These are phyloP conservation scores for Melanomma pulvis-pyrius DNA, from an alignment of 495 filamentous ascomycete genomes.

Conservation along the genomic window DNA sequence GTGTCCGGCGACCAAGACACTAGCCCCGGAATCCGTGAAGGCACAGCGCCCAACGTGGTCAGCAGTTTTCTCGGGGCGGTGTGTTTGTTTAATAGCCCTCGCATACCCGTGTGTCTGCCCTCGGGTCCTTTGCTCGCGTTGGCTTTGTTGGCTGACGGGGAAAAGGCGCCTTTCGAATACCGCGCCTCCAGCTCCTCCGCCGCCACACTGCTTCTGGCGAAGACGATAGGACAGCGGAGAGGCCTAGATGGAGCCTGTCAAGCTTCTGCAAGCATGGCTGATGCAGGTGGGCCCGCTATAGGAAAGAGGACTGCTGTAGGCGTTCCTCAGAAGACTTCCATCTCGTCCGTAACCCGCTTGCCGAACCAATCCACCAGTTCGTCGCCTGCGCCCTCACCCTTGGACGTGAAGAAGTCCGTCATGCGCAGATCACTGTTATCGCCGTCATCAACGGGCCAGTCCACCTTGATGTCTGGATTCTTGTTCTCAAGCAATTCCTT, in stretches of 20 bases:
- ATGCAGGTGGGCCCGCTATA: background rate
- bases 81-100: background rate
- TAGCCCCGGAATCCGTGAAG: background rate
- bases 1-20: conserved; percentile 22
- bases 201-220: background rate
- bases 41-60: conserved; percentile 1
- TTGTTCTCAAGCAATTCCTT: conserved; percentile 85
- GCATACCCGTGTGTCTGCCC: background rate
- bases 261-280: background rate
- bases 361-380: conserved; percentile 69
- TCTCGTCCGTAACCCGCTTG: conserved; percentile 58
- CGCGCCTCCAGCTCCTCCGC: background rate
- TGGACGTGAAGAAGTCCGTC: conserved; percentile 69
- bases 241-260: background rate
- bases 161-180: background rate
- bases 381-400: conserved; percentile 53
- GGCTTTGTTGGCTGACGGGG: background rate
- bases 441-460: conserved; percentile 78
- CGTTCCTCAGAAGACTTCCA: conserved; percentile 37
- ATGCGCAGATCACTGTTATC: conserved; percentile 59
- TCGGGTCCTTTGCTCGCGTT: background rate
- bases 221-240: background rate
- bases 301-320: conserved; percentile 1
- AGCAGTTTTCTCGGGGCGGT: background rate
- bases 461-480: conserved; percentile 65